phyloP scores from a whole-genome alignment of 116 monocot genomes.

The Posidonia oceanica region DNA sequence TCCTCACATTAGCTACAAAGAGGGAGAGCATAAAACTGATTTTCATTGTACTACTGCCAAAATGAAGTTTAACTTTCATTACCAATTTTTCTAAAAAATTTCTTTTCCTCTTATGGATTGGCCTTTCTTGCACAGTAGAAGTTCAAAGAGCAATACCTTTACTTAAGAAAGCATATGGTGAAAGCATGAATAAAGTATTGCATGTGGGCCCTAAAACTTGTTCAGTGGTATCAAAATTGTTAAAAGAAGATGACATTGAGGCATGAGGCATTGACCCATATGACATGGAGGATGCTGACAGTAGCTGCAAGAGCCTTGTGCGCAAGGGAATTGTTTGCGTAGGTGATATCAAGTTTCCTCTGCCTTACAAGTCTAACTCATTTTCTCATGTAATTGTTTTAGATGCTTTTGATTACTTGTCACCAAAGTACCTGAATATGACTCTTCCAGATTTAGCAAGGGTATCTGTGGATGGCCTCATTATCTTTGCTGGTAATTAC shows the following conservation, averaged over 20 bases:
- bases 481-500: constrained; percentile 50
- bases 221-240: constrained; percentile 51
- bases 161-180: constrained; percentile 61
- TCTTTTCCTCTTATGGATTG: constrained; percentile 14
- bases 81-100: not conserved
- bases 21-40: not conserved
- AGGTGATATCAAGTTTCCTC: constrained; percentile 69
- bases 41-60: not conserved
- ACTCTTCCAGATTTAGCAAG: constrained; percentile 62
- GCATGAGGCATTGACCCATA: constrained; percentile 76
- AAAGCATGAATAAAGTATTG: constrained; percentile 41
- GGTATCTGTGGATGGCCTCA: constrained; percentile 49
- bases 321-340: constrained; percentile 68
- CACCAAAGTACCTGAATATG: constrained; percentile 65
- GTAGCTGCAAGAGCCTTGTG: constrained; percentile 61
- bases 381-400: constrained; percentile 48
- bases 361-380: constrained; percentile 54
- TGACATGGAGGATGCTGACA: constrained; percentile 63
- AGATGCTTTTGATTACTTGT: constrained; percentile 29
- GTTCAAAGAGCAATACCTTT: constrained; percentile 47
- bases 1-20: not conserved
- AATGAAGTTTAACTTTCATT: not conserved
- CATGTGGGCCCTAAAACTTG: constrained; percentile 74
- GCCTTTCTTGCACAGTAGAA: constrained; percentile 52
- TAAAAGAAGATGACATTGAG: constrained; percentile 53